Evolutionary conservation across 768 basidiomycete species (phyloP).

Genomic region (Rhizopogon vesiculosus): DNA sequence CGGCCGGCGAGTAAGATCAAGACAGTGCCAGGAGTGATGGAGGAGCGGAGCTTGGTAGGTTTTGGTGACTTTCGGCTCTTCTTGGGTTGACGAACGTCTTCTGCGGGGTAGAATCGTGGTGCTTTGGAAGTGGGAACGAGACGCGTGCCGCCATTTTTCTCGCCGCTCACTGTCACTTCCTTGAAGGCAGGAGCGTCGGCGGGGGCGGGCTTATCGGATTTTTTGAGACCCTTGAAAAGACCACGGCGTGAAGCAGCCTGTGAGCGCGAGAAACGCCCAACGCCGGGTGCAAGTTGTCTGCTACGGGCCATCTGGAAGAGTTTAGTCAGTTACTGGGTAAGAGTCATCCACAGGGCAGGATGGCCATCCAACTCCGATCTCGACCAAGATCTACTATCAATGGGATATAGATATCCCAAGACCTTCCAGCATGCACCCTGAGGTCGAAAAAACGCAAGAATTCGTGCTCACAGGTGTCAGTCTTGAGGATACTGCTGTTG

Average conservation of each 20-base stretch:
- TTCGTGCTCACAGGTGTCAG: slow-evolving; percentile 34
- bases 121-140: slow-evolving; percentile 83
- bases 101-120: slow-evolving; percentile 90
- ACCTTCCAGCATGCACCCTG: background rate
- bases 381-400: slow-evolving; percentile 5
- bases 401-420: background rate
- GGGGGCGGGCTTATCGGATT: slow-evolving; percentile 59
- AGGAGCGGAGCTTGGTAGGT: slow-evolving; percentile 72
- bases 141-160: slow-evolving; percentile 88
- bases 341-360: slow-evolving; percentile 29
- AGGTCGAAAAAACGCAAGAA: slow-evolving; percentile 13
- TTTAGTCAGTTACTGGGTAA: slow-evolving; percentile 13
- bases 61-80: slow-evolving; percentile 85
- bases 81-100: slow-evolving; percentile 90
- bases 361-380: slow-evolving; percentile 29
- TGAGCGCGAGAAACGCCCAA: slow-evolving; percentile 82
- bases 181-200: slow-evolving; percentile 56
- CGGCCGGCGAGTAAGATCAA: slow-evolving; percentile 96
- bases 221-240: slow-evolving; percentile 83
- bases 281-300: slow-evolving; percentile 76
- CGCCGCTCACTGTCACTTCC: slow-evolving; percentile 83
- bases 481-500: slow-evolving; percentile 39
- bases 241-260: slow-evolving; percentile 77
- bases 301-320: slow-evolving; percentile 73
- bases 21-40: slow-evolving; percentile 92